phyloP scores from a whole-genome alignment of 768 basidiomycete genomes.

The Clitopilus passeckerianus region DNA sequence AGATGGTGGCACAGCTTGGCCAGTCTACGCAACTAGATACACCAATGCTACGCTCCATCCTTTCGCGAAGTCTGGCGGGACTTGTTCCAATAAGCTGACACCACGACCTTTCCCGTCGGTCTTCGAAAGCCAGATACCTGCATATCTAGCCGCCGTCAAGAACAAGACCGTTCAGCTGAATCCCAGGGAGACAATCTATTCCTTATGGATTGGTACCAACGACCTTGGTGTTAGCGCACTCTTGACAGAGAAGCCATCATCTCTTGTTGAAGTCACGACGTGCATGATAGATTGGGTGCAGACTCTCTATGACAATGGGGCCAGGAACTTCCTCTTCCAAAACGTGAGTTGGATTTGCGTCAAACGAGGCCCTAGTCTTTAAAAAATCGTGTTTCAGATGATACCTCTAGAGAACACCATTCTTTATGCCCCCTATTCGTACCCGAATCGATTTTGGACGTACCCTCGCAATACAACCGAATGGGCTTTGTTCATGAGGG shows the following conservation, averaged over 20 bases:
- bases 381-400: conserved; percentile 31
- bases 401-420: conserved; percentile 47
- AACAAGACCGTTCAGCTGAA: conserved; percentile 36
- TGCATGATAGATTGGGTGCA: conserved; percentile 63
- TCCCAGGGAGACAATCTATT: conserved; percentile 50
- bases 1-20: conserved; percentile 52
- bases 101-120: conserved; percentile 53
- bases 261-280: conserved; percentile 50
- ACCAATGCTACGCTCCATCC: conserved; percentile 48
- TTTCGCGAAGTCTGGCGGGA: conserved; percentile 59
- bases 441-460: conserved; percentile 46
- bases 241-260: conserved; percentile 47
- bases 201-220: conserved; percentile 66
- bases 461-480: conserved; percentile 47
- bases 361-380: neutral
- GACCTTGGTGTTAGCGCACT: conserved; percentile 55
- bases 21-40: conserved; percentile 53
- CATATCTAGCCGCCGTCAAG: conserved; percentile 37
- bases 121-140: conserved; percentile 53
- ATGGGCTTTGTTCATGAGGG: conserved; percentile 52
- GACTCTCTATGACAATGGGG: conserved; percentile 50
- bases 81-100: conserved; percentile 61
- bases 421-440: conserved; percentile 42
- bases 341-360: conserved; percentile 37
- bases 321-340: conserved; percentile 65